phyloP scores from a whole-genome alignment of 768 basidiomycete genomes.

The Trametes elegans region DNA sequence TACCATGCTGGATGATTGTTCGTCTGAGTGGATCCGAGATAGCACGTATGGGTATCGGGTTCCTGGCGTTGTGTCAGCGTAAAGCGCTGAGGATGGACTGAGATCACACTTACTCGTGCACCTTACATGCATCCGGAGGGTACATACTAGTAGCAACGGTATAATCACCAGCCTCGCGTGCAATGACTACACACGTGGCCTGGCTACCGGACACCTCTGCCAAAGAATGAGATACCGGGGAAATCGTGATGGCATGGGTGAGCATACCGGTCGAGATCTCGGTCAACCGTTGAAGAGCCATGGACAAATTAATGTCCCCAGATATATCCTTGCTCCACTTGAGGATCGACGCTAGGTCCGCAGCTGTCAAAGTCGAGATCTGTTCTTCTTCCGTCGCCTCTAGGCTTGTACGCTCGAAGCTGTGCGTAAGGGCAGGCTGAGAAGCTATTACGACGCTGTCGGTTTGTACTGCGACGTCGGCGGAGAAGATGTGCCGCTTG shows the following conservation, averaged over 20 bases:
- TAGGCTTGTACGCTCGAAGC: constrained; percentile 32
- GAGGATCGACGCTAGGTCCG: constrained; percentile 65
- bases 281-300: constrained; percentile 65
- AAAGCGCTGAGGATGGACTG: background rate
- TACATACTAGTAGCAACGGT: constrained; percentile 65
- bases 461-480: constrained; percentile 66
- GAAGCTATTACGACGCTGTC: constrained; percentile 35
- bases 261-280: constrained; percentile 63
- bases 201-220: constrained; percentile 66
- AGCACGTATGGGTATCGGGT: constrained; percentile 56
- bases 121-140: constrained; percentile 58
- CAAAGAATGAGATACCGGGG: background rate
- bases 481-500: constrained; percentile 54
- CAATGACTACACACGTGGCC: constrained; percentile 65
- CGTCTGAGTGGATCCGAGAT: constrained; percentile 62
- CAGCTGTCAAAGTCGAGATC: constrained; percentile 50
- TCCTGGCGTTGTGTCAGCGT: constrained; percentile 34
- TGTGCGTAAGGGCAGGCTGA: constrained; percentile 27
- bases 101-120: constrained; percentile 55
- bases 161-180: constrained; percentile 69
- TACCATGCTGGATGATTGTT: constrained; percentile 66
- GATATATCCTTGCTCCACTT: constrained; percentile 77
- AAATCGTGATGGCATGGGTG: background rate
- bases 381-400: constrained; percentile 52
- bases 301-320: constrained; percentile 65